Evolutionary conservation across 148 eudicot species (phyloP), one percentile per base, ranked within the genome.

Genomic region (Diospyros kaki): DNA sequence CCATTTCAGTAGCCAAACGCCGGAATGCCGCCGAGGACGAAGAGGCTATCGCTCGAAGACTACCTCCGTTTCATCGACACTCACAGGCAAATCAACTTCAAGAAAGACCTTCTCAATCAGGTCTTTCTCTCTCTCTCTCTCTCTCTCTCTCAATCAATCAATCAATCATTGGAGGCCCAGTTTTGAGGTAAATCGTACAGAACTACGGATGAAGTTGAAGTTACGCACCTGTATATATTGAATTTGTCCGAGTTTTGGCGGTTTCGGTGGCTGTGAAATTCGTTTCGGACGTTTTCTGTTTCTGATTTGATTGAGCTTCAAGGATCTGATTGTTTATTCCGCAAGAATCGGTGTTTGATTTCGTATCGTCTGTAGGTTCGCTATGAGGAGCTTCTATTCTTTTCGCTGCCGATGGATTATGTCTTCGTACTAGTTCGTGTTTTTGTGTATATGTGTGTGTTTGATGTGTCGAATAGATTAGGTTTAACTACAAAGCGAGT

Each of bases 31-130:
- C 43, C 43, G 41, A 40, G 9, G 42, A 66, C n/a, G 70, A 51
- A 71, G 66, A 12, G n/a, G 55, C 61, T 85, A 9, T 61, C 76
- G 9, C 77, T 85, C 15, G 88, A 85, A 5, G 53, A 77, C n/a
- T 85, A 85, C 83, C 69, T 80, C 75, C 55, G 54, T 13, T 82
- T 83, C 66, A 54, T 75, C 43, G 58, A 62, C 45, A 75, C 73
- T 43, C 76, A 76, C 61, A 72, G 81, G 45, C 68, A 58, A 53
- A 43, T 56, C 5, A 9, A 28, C 6, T 81, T 87, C 81, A 77
- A 65, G 63, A 12, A 7, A 6, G 18, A 40, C 15, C 69, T 79
- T 5, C 83, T 87, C 78, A 77, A 62, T 11, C 73, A 75, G 85
- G 88, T 81, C 28, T 17, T 39, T 51, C 62, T 69, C 74, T 9